A percentile compares a stretch with the other conserved stretches of the same genome.
Evolutionary conservation across 305 asterid genomes (phyloP).

Genomic region (Fraxinus ornus): DNA sequence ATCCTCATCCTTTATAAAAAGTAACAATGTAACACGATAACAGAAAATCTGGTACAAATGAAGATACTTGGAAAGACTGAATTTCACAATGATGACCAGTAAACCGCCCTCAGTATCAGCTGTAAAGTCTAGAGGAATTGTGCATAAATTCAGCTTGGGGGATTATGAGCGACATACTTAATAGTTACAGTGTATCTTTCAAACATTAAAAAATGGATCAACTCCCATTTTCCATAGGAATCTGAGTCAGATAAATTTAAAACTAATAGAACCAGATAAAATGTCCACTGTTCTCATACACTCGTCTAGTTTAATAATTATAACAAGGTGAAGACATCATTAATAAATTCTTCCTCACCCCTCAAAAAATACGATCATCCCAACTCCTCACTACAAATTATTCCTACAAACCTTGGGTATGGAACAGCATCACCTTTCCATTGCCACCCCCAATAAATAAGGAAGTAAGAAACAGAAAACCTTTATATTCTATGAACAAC

Average conservation of each 20-base stretch:
- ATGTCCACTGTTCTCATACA: neutral
- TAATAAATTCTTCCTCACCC: neutral
- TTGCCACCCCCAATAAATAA: neutral
- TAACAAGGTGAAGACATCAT: slow-evolving; percentile 3
- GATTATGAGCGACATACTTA: slow-evolving; percentile 1
- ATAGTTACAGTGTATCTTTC: neutral
- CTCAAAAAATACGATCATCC: neutral
- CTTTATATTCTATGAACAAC: neutral
- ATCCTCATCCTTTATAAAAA: neutral
- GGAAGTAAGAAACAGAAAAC: neutral
- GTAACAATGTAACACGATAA: neutral
- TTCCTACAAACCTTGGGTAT: neutral
- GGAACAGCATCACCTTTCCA: neutral
- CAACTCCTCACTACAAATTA: neutral
- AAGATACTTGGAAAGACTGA: neutral
- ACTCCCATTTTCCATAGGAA: neutral
- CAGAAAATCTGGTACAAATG: neutral
- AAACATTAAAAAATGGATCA: neutral
- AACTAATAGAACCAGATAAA: slow-evolving; percentile 7
- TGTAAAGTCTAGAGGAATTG: neutral
- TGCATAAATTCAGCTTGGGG: neutral
- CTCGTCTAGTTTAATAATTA: neutral
- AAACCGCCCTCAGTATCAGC: neutral
- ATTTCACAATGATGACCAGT: neutral
- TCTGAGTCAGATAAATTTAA: neutral